Evolutionary conservation across 208 protist genomes (phyloP), one percentile per base, ranked within the genome.

Genomic region (Trypanosoma rangeli): DNA sequence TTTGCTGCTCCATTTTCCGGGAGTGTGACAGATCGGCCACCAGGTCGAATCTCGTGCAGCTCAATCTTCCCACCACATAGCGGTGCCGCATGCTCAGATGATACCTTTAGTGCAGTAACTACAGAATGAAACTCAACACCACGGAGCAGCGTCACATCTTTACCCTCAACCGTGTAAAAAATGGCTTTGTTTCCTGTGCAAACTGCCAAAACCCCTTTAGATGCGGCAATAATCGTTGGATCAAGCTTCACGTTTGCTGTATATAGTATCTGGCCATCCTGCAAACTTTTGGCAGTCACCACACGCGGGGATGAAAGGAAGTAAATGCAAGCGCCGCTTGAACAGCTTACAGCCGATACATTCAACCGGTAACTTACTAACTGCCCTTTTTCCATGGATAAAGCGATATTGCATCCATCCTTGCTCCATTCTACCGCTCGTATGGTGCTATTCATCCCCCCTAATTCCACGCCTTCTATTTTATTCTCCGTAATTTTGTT

Each of bases 331-430:
- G 69, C 84, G 22, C 90, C 92, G 44, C 86, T 91, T 16, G 80
- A 66, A 15, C 86, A 75, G 61, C 86, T 86, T 37, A 98, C 77
- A 26, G 85, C 78, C 39, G 94, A 86, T 33, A 98, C 85, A 22
- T 81, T 87, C 29, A 96, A 81, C 28, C 87, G 74, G 74, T 90
- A 98, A 61, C 63, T 86, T 63, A 87, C 72, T 13, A 97, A 49
- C 68, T 85, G 80, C 33, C 96, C 95, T 15, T 82, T 82, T 20
- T 86, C 78, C 2, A 89, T 94, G n/a, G 68, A 59, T 12, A 97
- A 44, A 9, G 87, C 83, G 4, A 99, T 68, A 42, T 89, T 90
- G 74, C 97, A 93, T 10, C 97, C 97, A 58, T 98, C 95, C 9
- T 80, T 76, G 57, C 92, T 94, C 95, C 96, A 98, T 44, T 63